Evolutionary conservation across 1,139 yeast genomes (phyloP), one percentile per base, ranked within the genome.

Genomic region (Blastobotrys illinoisensis): DNA sequence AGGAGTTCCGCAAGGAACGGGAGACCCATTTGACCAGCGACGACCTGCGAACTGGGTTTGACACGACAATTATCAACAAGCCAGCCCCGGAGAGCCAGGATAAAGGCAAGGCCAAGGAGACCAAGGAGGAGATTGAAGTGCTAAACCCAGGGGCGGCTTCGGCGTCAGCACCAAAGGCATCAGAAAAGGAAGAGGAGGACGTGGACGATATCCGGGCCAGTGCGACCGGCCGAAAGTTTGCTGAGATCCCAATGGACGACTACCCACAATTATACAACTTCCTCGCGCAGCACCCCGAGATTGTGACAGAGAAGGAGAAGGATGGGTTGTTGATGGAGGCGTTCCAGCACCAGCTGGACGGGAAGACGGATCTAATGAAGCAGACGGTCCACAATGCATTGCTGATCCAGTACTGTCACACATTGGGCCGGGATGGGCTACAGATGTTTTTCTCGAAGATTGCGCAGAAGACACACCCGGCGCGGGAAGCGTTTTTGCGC

Each of bases 251-350:
- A 2, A 61, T 72, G 4, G 72, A 74, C 28, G 76, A 85, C 52
- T 74, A 81, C 54, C 64, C 72, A 47, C 71, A 73, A 54, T 76
- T 85, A 62, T 78, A 83, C 56, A 72, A 72, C 51, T 85, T 74
- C 67, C 73, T 87, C 62, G 71, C 79, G 60, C 65, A 72, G 55
- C 88, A 90, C 68, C 81, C 88, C 32, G 75, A 78, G 55, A 87
- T 95, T 57, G 82, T 91, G 54, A 81, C 82, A 2, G 91, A 87
- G 62, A 83, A 82, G 57, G 98, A 93, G 67, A 90, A 91, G 67
- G 99, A 95, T 70, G 91, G 96, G 0, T 79, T 95, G 56, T 76
- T 91, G 67, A 91, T 93, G 97, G 84, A 86, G 23, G 96, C 98
- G 0, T 95, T 93, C 69, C 96, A 93, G 64, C 75, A 78, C 53